A percentile compares a stretch with the other conserved stretches of the same genome.
These are phyloP conservation scores for Dioscorea cayenensis DNA, from an alignment of 116 monocot genomes.

Conservation along the genomic window DNA sequence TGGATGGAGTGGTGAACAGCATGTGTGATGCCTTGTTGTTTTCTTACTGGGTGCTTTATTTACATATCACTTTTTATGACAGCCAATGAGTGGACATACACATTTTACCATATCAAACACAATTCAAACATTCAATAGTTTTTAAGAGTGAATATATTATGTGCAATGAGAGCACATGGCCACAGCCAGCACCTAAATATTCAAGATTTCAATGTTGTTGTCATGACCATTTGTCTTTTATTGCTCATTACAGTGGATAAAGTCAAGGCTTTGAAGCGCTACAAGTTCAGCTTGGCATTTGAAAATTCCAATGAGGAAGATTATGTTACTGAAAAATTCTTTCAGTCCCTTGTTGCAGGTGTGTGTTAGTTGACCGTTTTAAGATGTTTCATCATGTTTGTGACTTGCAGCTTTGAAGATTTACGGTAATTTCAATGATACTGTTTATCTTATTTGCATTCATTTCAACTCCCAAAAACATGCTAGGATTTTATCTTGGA, in stretches of 20 bases:
- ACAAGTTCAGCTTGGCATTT: slow-evolving; percentile 97
- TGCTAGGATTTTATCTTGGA: not conserved
- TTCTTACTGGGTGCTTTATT: no score
- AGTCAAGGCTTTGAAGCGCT: slow-evolving; percentile 69
- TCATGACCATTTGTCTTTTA: not conserved
- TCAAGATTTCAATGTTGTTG: not conserved
- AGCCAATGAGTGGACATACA: no score
- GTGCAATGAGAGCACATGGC: no score
- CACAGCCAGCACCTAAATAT: no score
- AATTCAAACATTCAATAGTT: no score
- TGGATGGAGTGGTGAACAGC: no score
- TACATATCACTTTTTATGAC: no score
- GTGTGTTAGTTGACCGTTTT: not conserved
- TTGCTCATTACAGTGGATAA: slow-evolving; percentile 59
- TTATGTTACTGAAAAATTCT: slow-evolving; percentile 95
- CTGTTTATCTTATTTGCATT: not conserved
- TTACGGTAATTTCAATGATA: not conserved
- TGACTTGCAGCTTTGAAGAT: not conserved
- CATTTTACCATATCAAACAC: no score
- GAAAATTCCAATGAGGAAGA: slow-evolving; percentile 97
- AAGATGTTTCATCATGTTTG: not conserved
- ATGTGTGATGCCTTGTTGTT: no score
- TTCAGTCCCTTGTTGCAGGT: slow-evolving; percentile 99
- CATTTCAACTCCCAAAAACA: not conserved
- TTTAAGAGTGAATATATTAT: no score